Conservation (phyloP, 2,329 filamentous ascomycete species). For the Pyrenochaeta sp. region DNA sequence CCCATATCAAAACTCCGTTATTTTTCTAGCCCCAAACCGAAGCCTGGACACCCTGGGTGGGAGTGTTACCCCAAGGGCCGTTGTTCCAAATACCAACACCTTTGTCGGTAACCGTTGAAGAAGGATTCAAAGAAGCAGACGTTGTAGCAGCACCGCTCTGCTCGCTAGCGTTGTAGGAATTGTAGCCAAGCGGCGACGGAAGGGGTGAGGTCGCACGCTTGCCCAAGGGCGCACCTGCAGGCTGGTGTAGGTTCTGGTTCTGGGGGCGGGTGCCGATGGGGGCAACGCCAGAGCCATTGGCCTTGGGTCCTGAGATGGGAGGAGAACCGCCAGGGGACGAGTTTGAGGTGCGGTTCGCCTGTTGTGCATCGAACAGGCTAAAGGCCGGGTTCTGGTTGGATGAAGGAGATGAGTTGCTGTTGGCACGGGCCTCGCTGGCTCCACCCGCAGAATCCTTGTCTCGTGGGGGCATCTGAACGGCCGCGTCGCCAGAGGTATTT, state of each 20-base stretch:
- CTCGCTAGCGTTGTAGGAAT: slow-evolving; percentile 68
- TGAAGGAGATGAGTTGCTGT: slow-evolving; percentile 86
- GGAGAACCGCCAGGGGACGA: slow-evolving; percentile 87
- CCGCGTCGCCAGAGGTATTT: slow-evolving; percentile 60
- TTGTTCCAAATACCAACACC: slow-evolving; percentile 71
- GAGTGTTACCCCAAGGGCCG: slow-evolving; percentile 81
- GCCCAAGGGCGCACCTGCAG: slow-evolving; percentile 67
- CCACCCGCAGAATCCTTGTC: slow-evolving; percentile 55
- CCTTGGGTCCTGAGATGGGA: slow-evolving; percentile 70
- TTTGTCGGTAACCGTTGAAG: slow-evolving; percentile 55
- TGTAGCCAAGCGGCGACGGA: slow-evolving; percentile 78
- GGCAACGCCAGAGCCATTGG: slow-evolving; percentile 72
- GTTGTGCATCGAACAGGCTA: slow-evolving; percentile 63
- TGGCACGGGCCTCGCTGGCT: slow-evolving; percentile 71
- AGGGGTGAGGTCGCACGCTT: slow-evolving; percentile 90
- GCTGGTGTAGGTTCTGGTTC: slow-evolving; percentile 63
- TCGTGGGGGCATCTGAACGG: slow-evolving; percentile 60
- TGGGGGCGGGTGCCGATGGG: slow-evolving; percentile 90
- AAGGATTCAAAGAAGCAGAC: slow-evolving; percentile 67
- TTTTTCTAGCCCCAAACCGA: slow-evolving; percentile 85
- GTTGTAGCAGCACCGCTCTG: slow-evolving; percentile 54
- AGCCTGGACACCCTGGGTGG: slow-evolving; percentile 78
- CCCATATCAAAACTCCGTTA: slow-evolving; percentile 43
- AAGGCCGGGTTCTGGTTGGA: slow-evolving; percentile 64
- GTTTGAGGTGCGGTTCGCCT: slow-evolving; percentile 78